phyloP scores from a whole-genome alignment of 345 rosid genomes.

The Eucalyptus leucophloia region DNA sequence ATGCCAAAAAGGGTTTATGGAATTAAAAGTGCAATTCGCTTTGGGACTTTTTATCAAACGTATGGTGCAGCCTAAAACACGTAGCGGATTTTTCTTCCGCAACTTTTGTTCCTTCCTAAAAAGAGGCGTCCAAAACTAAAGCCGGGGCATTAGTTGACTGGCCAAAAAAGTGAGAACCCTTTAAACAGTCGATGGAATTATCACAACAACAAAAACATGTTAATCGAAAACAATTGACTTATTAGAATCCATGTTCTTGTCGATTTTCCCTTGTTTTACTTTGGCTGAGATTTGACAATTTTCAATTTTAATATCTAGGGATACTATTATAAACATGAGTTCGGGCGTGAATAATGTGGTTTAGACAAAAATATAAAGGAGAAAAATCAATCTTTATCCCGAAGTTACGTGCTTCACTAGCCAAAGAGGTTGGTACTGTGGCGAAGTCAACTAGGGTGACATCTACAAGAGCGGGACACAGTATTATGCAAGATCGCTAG shows the following conservation, averaged over 20 bases:
- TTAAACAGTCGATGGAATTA: not conserved
- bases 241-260: not conserved
- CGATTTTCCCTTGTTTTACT: not conserved
- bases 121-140: not conserved
- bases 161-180: not conserved
- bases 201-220: not conserved
- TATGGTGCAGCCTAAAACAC: not conserved
- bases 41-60: not conserved
- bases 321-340: not conserved
- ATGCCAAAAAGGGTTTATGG: not conserved
- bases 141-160: not conserved
- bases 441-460: not conserved
- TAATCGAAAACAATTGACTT: not conserved
- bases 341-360: not conserved
- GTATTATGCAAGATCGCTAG: not conserved
- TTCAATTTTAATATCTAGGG: not conserved
- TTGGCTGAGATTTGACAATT: not conserved
- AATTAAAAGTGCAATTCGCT: not conserved
- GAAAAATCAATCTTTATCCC: not conserved
- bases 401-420: not conserved
- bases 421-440: not conserved
- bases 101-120: not conserved
- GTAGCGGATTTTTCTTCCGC: not conserved
- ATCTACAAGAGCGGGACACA: not conserved
- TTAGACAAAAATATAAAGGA: not conserved